These are phyloP conservation scores for Areca catechu DNA, from an alignment of 176 grass and related monocot species.

Conservation along the genomic window DNA sequence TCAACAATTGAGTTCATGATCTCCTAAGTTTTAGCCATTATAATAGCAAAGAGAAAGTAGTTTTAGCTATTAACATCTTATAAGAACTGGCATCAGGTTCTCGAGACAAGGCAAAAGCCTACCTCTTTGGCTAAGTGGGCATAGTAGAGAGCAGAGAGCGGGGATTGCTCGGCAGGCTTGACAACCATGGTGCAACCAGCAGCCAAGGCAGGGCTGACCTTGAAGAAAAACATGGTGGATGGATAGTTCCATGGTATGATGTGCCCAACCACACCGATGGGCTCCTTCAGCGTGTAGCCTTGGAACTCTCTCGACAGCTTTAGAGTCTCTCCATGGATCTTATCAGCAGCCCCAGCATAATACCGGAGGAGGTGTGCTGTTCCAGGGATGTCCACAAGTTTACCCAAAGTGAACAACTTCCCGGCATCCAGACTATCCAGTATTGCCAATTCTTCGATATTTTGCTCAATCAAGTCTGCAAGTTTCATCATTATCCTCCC, in stretches of 20 bases:
- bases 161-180: slow-evolving; percentile 84
- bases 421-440: slow-evolving; percentile 67
- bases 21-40: no score
- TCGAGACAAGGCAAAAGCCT: background rate
- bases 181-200: slow-evolving; percentile 69
- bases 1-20: no score
- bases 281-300: slow-evolving; percentile 82
- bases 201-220: slow-evolving; percentile 64
- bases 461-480: slow-evolving; percentile 56
- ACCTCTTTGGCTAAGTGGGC: slow-evolving; percentile 53
- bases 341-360: slow-evolving; percentile 75
- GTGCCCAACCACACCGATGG: slow-evolving; percentile 74
- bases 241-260: slow-evolving; percentile 89
- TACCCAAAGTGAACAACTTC: slow-evolving; percentile 48
- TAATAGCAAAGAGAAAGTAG: no score
- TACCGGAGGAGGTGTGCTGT: slow-evolving; percentile 36
- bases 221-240: slow-evolving; percentile 68
- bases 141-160: slow-evolving; percentile 60
- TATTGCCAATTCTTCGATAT: slow-evolving; percentile 49
- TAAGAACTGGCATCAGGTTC: no score
- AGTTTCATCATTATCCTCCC: slow-evolving; percentile 52
- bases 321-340: slow-evolving; percentile 70
- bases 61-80: no score
- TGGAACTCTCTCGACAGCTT: slow-evolving; percentile 48
- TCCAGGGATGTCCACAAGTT: slow-evolving; percentile 36